A percentile compares a stretch with the other conserved stretches of the same genome.
Conservation (phyloP, 768 basidiomycete species). For the Trametes gibbosa region DNA sequence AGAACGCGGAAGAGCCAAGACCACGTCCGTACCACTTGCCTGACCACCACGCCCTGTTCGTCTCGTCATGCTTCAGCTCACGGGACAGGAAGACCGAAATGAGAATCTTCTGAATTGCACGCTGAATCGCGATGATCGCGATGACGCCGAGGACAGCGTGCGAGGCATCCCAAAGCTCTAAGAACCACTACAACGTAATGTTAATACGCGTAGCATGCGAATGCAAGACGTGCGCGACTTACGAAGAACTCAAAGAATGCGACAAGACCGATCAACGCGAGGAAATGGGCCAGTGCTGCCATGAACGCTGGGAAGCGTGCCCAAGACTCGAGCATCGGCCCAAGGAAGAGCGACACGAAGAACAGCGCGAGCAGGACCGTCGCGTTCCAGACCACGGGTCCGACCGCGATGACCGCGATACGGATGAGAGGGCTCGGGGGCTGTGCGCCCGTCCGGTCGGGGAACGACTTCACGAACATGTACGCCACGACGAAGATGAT, state of each 20-base stretch:
- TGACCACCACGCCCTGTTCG: conserved; percentile 99
- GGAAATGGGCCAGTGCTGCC: conserved; percentile 86
- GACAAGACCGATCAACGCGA: conserved; percentile 77
- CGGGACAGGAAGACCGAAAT: conserved; percentile 93
- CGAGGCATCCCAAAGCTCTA: conserved; percentile 95
- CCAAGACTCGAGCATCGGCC: conserved; percentile 84
- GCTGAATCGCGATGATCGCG: conserved; percentile 84
- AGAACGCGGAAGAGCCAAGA: conserved; percentile 86
- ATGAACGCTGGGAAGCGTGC: conserved; percentile 88
- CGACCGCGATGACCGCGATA: conserved; percentile 83
- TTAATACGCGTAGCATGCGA: conserved; percentile 18
- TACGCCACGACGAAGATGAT: conserved; percentile 79
- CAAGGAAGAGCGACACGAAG: conserved; percentile 89
- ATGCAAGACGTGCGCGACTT: conserved; percentile 34
- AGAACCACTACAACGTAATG: conserved; percentile 69
- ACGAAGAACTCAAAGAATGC: conserved; percentile 97
- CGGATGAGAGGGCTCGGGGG: conserved; percentile 87
- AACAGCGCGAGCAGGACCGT: conserved; percentile 81
- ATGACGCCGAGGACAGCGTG: conserved; percentile 94
- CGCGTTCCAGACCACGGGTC: conserved; percentile 95
- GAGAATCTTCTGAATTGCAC: conserved; percentile 90
- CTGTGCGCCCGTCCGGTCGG: conserved; percentile 53
- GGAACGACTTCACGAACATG: conserved; percentile 94
- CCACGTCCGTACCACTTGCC: conserved; percentile 97
- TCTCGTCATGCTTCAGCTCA: conserved; percentile 98